Base-by-base conservation (phyloP, 495 filamentous ascomycete genomes). In the Trichoderma reesei region DNA sequence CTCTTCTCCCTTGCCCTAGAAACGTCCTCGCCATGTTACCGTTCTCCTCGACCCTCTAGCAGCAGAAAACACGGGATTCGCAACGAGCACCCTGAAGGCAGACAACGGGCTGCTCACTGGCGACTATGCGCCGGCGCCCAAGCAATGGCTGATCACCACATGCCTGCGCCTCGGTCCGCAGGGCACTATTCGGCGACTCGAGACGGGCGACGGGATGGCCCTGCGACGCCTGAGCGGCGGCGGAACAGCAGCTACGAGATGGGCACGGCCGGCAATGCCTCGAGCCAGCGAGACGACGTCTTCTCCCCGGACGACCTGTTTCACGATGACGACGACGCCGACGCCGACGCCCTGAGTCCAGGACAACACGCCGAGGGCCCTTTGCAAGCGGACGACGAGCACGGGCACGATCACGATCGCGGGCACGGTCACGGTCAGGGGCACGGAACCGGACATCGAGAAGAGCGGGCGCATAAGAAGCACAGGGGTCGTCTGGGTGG, bases 401-500 rank as follows among this genome's bases (percentile, higher is more conserved):
- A 66, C 37, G 46, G 60, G 61, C 26, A 65, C 63, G n/a, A n/a
- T n/a, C n/a, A n/a, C n/a, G n/a, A n/a, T n/a, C n/a, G n/a, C n/a
- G n/a, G n/a, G n/a, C n/a, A n/a, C n/a, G n/a, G n/a, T n/a, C n/a
- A n/a, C n/a, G n/a, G n/a, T n/a, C n/a, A n/a, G n/a, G n/a, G n/a
- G n/a, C n/a, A n/a, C n/a, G n/a, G n/a, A n/a, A n/a, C n/a, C n/a
- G n/a, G n/a, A n/a, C n/a, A n/a, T n/a, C 41, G 62, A 36, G 31
- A 63, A 67, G 42, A 67, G 65, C 44, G 63, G 65, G 61, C 70
- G 65, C 73, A 14, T 5, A 36, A 74, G 59, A 39, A 72, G 61
- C 72, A 79, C 63, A 80, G 76, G 66, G 71, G 74, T 39, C 71
- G 78, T 18, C 70, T 78, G 14, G 74, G 71, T 67, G 75, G 79